Evolutionary conservation across 345 rosid species (phyloP).

Genomic region (Moricandia arvensis): DNA sequence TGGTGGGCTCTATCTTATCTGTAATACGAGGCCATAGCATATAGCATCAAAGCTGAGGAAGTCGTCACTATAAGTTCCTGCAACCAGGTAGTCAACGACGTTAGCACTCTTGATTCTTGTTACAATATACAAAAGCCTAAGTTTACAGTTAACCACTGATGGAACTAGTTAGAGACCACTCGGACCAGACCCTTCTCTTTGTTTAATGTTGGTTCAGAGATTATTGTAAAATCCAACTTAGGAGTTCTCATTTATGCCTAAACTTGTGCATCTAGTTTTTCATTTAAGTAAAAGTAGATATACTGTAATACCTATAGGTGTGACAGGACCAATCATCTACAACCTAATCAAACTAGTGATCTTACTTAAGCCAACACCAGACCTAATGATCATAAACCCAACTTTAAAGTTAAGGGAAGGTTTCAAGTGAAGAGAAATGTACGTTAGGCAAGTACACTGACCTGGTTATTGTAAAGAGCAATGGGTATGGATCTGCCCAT

Average conservation of each 20-base stretch:
- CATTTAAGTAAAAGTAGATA: neutral
- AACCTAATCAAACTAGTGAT: neutral
- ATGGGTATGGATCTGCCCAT: slow-evolving; percentile 59
- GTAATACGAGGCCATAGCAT: slow-evolving; percentile 50
- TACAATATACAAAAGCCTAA: neutral
- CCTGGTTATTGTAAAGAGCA: slow-evolving; percentile 84
- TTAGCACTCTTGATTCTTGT: too few relatives aligned
- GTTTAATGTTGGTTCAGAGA: neutral
- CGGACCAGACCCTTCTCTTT: neutral
- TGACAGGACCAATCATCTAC: neutral
- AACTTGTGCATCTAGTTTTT: neutral
- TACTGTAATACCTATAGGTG: neutral
- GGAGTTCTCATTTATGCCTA: neutral
- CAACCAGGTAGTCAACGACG: neutral
- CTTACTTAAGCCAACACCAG: neutral
- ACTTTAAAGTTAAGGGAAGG: neutral
- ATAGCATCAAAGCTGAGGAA: slow-evolving; percentile 49
- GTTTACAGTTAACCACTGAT: neutral
- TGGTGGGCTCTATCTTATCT: slow-evolving; percentile 28
- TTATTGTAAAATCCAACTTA: neutral
- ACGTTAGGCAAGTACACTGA: slow-evolving; percentile 24
- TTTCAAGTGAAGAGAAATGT: neutral
- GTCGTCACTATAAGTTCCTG: slow-evolving; percentile 44
- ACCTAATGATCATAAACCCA: neutral
- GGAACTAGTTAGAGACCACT: neutral